These are phyloP conservation scores for Immersiporthe knoxdaviesiana DNA, from an alignment of 2,329 filamentous ascomycete species.

Conservation along the genomic window DNA sequence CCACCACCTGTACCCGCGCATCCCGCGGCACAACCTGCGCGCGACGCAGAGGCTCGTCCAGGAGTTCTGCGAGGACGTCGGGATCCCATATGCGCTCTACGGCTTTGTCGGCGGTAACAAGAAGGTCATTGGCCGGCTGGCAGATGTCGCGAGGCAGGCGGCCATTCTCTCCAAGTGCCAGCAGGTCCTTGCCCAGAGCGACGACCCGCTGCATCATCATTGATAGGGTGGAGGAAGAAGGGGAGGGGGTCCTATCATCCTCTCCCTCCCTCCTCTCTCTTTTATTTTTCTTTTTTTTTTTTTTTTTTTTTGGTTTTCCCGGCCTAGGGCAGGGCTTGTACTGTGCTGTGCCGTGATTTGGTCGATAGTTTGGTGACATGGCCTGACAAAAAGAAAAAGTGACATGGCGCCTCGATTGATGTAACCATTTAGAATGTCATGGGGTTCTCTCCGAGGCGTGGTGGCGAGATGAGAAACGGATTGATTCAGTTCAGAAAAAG, in stretches of 20 bases:
- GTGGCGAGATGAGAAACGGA: neutral
- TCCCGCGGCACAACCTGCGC: constrained; percentile 84
- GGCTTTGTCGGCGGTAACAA: constrained; percentile 85
- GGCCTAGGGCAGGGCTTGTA: neutral
- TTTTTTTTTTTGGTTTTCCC: too few species aligned
- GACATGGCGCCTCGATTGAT: neutral
- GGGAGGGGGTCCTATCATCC: too few species aligned
- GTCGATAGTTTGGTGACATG: neutral
- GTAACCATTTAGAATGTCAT: neutral
- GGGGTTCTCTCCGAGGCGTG: neutral
- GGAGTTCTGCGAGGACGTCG: constrained; percentile 80
- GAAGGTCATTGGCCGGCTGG: constrained; percentile 75
- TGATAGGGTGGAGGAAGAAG: constrained; percentile 8
- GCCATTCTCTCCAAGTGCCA: constrained; percentile 77
- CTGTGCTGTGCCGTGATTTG: neutral
- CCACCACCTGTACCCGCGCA: constrained; percentile 81
- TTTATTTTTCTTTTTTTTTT: neutral
- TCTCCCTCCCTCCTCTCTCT: neutral
- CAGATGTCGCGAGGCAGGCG: constrained; percentile 79
- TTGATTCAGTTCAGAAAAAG: neutral
- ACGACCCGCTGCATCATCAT: constrained; percentile 34
- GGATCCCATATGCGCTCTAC: constrained; percentile 83
- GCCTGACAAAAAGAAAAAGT: neutral
- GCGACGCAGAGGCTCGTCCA: constrained; percentile 74
- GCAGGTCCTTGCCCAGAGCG: constrained; percentile 47